Base-by-base conservation (phyloP, 1,139 yeast species). In the Geotrichum carabidarum region DNA sequence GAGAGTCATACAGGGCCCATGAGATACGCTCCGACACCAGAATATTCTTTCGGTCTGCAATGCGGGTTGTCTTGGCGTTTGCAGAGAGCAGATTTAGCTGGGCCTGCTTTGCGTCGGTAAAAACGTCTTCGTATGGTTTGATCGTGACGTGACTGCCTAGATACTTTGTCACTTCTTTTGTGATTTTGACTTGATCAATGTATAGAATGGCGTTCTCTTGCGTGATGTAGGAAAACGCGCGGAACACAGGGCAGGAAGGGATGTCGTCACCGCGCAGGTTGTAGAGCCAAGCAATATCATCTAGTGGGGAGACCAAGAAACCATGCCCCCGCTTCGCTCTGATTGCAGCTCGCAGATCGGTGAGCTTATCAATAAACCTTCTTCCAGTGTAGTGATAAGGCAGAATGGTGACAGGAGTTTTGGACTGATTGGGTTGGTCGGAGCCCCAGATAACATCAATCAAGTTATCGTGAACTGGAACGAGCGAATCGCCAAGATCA, bases 241-340 rank as follows among this genome's bases (percentile, higher is more conserved):
- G 90, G 69, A 94, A 94, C 15, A 94, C 93, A 1, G 99, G 99
- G 67, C 90, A 93, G 71, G 76, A 94, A 42, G 83, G 86, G 60
- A 93, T 88, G 68, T 87, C 95, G 43, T 79, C 76, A 22, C 98
- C 98, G 63, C 98, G 79, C 62, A 93, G 75, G 66, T 93, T 93
- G 66, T 90, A 79, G 55, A 90, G 73, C 98, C 97, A 91, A 7
- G 97, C 95, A 59, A 91, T 80, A 65, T 93, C 97, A 71, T 93
- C 99, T 58, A 89, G 73, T 0, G 96, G 86, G 44, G 84, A 78
- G 8, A 89, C 75, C 8, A 87, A 79, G 59, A 88, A 68, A 1
- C 74, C 76, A 34, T 65, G 61, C 8, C 74, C 78, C 56, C 74
- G 71, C 43, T 74, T 74, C 32, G 75, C 69, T 38, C 72, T 71